These are phyloP conservation scores for Wallacemonas collosoma DNA, from an alignment of 208 protist genomes.

Conservation along the genomic window DNA sequence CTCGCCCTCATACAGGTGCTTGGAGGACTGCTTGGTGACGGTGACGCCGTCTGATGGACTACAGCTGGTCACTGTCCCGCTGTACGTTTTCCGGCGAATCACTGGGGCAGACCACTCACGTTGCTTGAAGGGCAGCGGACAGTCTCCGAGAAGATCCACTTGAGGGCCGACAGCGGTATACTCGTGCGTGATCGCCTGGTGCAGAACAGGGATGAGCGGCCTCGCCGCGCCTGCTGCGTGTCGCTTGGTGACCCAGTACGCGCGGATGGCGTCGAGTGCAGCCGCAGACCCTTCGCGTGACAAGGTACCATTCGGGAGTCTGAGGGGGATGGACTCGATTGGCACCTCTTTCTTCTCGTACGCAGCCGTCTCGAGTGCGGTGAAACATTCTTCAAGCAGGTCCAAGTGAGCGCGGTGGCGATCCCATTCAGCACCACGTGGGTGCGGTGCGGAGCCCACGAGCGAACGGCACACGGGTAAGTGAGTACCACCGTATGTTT, in stretches of 20 bases:
- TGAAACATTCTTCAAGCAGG: conserved; percentile 67
- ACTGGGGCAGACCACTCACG: conserved; percentile 72
- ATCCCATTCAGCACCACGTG: background rate
- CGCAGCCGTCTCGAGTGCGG: conserved; percentile 56
- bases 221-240: conserved; percentile 48
- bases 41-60: too few species aligned
- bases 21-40: too few species aligned
- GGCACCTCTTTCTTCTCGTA: conserved; percentile 47
- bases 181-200: conserved; percentile 55
- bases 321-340: conserved; percentile 30
- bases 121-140: conserved; percentile 80
- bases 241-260: conserved; percentile 78
- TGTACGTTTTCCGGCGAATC: conserved; percentile 18
- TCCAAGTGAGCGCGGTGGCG: conserved; percentile 19
- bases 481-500: background rate
- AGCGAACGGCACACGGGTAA: background rate
- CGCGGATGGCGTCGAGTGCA: conserved; percentile 52
- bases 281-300: conserved; percentile 23
- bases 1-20: background rate
- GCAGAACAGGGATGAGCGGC: conserved; percentile 66
- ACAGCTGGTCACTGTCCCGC: background rate
- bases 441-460: background rate
- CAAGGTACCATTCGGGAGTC: conserved; percentile 13
- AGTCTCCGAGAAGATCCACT: conserved; percentile 63
- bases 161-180: conserved; percentile 59